Base-by-base conservation (phyloP, 139 green algal species). In the Chlorella sp. region DNA sequence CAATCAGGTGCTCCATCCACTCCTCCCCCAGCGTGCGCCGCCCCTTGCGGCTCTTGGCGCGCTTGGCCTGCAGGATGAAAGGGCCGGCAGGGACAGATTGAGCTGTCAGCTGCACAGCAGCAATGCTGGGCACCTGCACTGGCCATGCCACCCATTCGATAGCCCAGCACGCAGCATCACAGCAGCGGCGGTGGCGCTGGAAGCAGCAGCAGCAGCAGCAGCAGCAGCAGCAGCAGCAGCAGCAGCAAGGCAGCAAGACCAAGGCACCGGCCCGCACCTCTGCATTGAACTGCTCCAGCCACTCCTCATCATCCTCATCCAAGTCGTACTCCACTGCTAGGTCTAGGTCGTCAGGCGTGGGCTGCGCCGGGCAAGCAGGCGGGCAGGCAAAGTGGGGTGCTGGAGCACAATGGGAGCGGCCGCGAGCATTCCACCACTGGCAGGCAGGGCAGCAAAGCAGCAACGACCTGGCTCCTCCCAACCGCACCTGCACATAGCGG, bases 231-330 rank as follows among this genome's bases (percentile, higher is more conserved):
- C 34, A 73, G n/a, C n/a, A 34, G 67, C 32, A 15, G 65, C 6
- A 72, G 28, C 5, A 5, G 65, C 65, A 72, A 17, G 39, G n/a
- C n/a, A 55, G 44, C 44, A 55, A 11, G 7, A 4, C 12, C 51
- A 60, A 21, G 30, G 15, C 30, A 20, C 13, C 15, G 13, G 16
- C 5, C 26, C 55, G 17, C 55, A 85, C 78, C 80, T 78, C 51
- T 26, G 65, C 47, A 81, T 99, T 99, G 87, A 95, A 96, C 0
- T 81, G 69, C n/a, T 87, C 88, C 65, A 99, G 91, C 97, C 97
- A 99, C 73, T 95, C 90, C 88, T 98, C 95, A 78, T 99, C 97
- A 38, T 98, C 96, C 23, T 96, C 91, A 81, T 99, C 97, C 73
- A 99, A 86, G 83, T 99, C 97, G 85, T 99, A 99, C 89, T 99